These are phyloP conservation scores for Vitis riparia DNA, from an alignment of 164 flowering plant genomes.

Conservation along the genomic window DNA sequence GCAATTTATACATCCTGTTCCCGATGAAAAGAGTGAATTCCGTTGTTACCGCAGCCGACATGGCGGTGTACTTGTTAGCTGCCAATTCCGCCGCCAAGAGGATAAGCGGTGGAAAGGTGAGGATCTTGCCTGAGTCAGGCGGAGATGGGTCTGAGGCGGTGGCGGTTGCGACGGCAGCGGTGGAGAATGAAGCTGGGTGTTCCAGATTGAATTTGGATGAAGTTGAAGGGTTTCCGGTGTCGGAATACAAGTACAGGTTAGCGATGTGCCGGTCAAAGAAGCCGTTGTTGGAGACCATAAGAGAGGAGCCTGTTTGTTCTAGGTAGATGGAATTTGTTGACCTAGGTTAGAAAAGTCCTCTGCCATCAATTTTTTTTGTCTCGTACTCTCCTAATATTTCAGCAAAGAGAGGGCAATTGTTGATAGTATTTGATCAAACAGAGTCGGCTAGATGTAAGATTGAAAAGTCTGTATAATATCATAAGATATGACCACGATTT, in stretches of 20 bases:
- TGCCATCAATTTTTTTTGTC: not conserved
- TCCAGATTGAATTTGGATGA: constrained; percentile 29
- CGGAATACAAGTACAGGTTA: constrained; percentile 28
- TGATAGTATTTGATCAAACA: too few species aligned
- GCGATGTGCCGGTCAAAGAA: constrained; percentile 43
- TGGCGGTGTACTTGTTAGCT: constrained; percentile 44
- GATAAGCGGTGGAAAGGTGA: constrained; percentile 23
- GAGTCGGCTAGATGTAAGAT: too few species aligned
- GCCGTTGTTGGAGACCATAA: constrained; percentile 53
- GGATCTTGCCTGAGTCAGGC: constrained; percentile 33
- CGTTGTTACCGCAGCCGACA: constrained; percentile 40
- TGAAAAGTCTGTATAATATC: too few species aligned
- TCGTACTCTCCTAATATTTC: not conserved
- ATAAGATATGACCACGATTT: too few species aligned
- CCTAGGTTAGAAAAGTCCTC: not conserved
- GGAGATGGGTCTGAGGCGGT: not conserved
- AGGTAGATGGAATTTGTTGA: not conserved
- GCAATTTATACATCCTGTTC: constrained; percentile 49
- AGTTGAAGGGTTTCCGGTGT: constrained; percentile 22
- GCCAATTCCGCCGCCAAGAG: constrained; percentile 43
- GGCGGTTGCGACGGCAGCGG: not conserved
- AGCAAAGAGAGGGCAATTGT: too few species aligned
- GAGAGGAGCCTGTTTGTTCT: constrained; percentile 37
- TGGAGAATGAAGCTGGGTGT: constrained; percentile 5
- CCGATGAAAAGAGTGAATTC: constrained; percentile 55